phyloP scores from a whole-genome alignment of 192 early-diverging fungal species.

The Backusella mclennaniae region DNA sequence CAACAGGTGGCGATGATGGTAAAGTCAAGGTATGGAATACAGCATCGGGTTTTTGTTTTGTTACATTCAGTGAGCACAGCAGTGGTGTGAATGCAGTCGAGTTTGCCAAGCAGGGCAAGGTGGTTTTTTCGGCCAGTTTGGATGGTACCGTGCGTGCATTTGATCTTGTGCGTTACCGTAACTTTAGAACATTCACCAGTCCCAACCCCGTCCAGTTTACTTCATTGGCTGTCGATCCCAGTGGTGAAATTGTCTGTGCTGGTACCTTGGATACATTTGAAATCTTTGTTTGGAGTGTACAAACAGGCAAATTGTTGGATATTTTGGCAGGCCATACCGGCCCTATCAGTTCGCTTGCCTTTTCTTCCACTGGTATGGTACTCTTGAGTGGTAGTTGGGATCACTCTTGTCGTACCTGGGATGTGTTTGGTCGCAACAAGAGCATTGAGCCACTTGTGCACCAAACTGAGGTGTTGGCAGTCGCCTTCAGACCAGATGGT shows the following conservation, averaged over 20 bases:
- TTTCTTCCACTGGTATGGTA: constrained; percentile 79
- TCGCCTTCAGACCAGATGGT: constrained; percentile 90
- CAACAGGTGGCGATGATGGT: constrained; percentile 94
- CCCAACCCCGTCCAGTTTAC: constrained; percentile 95
- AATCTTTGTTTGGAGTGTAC: constrained; percentile 98
- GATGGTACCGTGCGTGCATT: constrained; percentile 99
- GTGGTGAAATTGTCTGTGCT: constrained; percentile 96
- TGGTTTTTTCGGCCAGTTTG: constrained; percentile 91
- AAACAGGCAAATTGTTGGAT: constrained; percentile 97
- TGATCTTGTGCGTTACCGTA: constrained; percentile 96
- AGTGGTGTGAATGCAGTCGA: constrained; percentile 78
- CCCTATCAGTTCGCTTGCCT: constrained; percentile 81
- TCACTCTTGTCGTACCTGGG: constrained; percentile 84
- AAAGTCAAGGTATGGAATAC: constrained; percentile 99
- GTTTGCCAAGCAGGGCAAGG: constrained; percentile 91
- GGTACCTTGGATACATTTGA: constrained; percentile 94
- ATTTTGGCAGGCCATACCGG: constrained; percentile 92
- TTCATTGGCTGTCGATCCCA: constrained; percentile 90
- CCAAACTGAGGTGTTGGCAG: constrained; percentile 78
- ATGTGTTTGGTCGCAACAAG: constrained; percentile 86
- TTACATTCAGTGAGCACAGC: constrained; percentile 94
- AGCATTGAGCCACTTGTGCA: constrained; percentile 78
- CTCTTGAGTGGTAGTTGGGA: constrained; percentile 95
- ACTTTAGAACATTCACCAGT: constrained; percentile 96
- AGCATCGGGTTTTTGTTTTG: constrained; percentile 94